phyloP scores from a whole-genome alignment of 345 rosid genomes.

The Rubroshorea leprosula region DNA sequence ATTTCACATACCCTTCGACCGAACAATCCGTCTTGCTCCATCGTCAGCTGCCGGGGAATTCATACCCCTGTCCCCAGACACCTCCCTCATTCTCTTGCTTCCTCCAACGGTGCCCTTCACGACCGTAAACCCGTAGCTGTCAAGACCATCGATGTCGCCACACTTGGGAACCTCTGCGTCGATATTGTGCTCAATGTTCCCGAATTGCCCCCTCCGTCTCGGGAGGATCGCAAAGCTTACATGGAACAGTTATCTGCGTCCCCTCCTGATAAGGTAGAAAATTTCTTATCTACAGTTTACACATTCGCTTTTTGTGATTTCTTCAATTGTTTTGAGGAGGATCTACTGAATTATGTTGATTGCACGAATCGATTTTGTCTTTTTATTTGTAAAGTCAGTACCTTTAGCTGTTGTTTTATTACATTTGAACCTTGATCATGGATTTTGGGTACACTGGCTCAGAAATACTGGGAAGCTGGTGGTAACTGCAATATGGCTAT shows the following conservation, averaged over 20 bases:
- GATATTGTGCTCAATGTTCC: slow-evolving; percentile 87
- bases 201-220: slow-evolving; percentile 64
- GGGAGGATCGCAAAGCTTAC: slow-evolving; percentile 46
- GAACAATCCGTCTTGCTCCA: background rate
- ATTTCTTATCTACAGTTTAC: background rate
- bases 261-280: slow-evolving; percentile 77
- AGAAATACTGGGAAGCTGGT: slow-evolving; percentile 95
- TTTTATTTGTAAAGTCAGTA: too few species aligned
- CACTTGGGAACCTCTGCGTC: slow-evolving; percentile 90
- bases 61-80: background rate
- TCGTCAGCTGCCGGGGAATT: background rate
- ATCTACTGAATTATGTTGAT: too few species aligned
- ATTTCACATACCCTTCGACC: background rate
- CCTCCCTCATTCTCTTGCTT: background rate
- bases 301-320: background rate
- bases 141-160: slow-evolving; percentile 33
- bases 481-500: slow-evolving; percentile 97
- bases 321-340: too few species aligned
- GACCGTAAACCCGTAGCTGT: background rate
- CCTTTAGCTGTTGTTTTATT: slow-evolving; percentile 5
- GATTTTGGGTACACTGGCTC: slow-evolving; percentile 13
- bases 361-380: too few species aligned
- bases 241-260: slow-evolving; percentile 68
- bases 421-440: slow-evolving; percentile 9
- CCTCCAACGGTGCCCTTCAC: background rate